Base-by-base conservation (phyloP, 1,284 basidiomycete genomes). In the Ustilago hordei region DNA sequence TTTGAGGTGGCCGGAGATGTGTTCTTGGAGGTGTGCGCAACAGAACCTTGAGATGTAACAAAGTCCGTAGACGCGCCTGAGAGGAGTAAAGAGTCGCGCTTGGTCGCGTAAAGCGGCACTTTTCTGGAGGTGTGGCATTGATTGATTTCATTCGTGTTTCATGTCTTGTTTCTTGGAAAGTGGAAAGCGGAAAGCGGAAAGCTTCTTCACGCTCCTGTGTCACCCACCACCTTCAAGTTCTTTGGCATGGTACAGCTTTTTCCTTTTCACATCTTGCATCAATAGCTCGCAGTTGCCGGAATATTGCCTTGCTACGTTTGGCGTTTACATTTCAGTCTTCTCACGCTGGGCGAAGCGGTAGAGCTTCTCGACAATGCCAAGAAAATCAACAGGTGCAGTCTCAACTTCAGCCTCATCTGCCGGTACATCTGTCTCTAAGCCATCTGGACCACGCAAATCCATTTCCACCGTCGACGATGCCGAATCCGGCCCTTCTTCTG, bases 341-440 rank as follows among this genome's bases (percentile, higher is more conserved):
- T 11, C 17, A 23, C 36, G 23, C 23, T 28, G 23, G 23, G 23
- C 3, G 23, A 28, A 28, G 23, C 23, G 23, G 23, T 28, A 28
- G 2, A 48, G 45, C n/a, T 28, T 8, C 8, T 23, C 3, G 9
- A 55, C 2, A 39, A 74, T 74, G 67, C 60, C 72, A 60, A 59
- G 72, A 15, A 75, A 75, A 43, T 75, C 72, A 19, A 62, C 47
- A 0, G 63, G 66, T 3, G 67, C 63, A n/a, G 56, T 34, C 0
- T 39, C 48, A 12, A 34, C 52, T 2, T 39, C 54, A 4, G 41
- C 60, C 0, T 69, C 71, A 8, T 36, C 57, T 8, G 59, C 71
- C 1, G 4, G 34, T 6, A 69, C 71, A 11, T 62, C 70, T 3
- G 36, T 35, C 1, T 6, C 23, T 2, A 55, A 68, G 34, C 17